Conservation (phyloP, 2,329 filamentous ascomycete species). For the Grosmannia serpens region DNA sequence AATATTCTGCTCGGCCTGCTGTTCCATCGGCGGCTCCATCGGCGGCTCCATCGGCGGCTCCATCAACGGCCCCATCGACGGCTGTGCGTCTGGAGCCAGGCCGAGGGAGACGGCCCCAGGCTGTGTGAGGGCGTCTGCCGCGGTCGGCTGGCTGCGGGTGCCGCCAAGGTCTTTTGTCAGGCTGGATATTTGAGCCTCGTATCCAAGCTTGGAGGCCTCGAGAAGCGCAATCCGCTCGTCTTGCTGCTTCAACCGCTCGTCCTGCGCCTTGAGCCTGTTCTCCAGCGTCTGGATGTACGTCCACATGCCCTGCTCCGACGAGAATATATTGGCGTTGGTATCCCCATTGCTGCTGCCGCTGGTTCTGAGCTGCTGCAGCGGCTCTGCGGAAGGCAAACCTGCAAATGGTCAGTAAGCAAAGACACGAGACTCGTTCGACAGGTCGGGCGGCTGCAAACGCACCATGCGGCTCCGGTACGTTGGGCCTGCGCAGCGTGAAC, state of each 20-base stretch:
- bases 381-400: not conserved
- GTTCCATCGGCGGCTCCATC: not conserved
- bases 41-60: not conserved
- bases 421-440: constrained; percentile 12
- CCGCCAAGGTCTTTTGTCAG: constrained; percentile 23
- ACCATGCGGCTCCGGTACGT: constrained; percentile 28
- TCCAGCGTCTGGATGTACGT: constrained; percentile 62
- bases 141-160: not conserved
- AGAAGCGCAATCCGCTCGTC: constrained; percentile 19
- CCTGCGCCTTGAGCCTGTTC: constrained; percentile 37
- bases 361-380: not conserved
- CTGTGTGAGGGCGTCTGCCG: not conserved
- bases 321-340: constrained; percentile 57
- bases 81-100: not conserved
- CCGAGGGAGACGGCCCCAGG: not conserved
- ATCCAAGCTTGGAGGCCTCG: constrained; percentile 26
- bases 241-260: constrained; percentile 26
- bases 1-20: not conserved
- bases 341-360: constrained; percentile 29
- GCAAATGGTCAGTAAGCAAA: not conserved
- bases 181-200: constrained; percentile 24
- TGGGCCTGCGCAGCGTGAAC: constrained; percentile 45
- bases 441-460: constrained; percentile 15
- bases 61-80: not conserved
- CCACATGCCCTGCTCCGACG: constrained; percentile 55